Conservation (phyloP, 2,329 filamentous ascomycete genomes). For the Cladosporium oxysporum region DNA sequence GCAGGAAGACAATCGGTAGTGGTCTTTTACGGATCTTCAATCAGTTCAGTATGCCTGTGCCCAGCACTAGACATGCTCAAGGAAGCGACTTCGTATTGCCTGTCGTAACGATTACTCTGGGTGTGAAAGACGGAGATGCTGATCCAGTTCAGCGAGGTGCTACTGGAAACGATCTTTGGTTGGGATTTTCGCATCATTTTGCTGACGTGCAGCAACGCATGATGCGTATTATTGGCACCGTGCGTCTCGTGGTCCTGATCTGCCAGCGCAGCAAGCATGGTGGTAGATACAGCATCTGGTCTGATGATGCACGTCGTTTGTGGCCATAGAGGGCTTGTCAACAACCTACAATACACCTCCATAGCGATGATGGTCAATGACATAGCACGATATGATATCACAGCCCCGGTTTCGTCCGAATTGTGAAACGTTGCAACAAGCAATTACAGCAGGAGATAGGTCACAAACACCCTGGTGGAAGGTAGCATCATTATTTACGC, state of each 20-base stretch:
- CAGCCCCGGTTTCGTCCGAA: constrained; percentile 1
- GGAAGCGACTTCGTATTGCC: background rate
- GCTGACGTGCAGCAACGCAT: constrained; percentile 1
- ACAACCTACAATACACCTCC: background rate
- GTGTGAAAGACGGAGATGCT: background rate
- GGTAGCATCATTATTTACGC: constrained; percentile 4
- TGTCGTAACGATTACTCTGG: too few relatives aligned
- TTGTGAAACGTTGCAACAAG: constrained; percentile 7
- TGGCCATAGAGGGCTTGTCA: too few relatives aligned
- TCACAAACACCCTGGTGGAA: background rate
- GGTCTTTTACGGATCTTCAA: too few relatives aligned
- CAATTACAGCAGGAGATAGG: background rate
- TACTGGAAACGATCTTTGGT: background rate
- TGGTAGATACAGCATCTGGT: background rate
- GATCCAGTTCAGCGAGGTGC: background rate
- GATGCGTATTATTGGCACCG: background rate
- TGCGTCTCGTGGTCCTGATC: background rate
- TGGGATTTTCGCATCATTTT: background rate
- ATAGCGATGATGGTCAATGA: constrained; percentile 6
- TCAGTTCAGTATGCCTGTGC: too few relatives aligned
- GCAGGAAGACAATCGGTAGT: too few relatives aligned
- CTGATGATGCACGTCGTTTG: background rate
- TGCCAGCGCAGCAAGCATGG: background rate
- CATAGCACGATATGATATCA: constrained; percentile 8
- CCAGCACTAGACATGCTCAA: background rate